Evolutionary conservation across 108 stramenopile genomes (phyloP), one percentile per base, ranked within the genome.

Genomic region (Seminavis robusta): DNA sequence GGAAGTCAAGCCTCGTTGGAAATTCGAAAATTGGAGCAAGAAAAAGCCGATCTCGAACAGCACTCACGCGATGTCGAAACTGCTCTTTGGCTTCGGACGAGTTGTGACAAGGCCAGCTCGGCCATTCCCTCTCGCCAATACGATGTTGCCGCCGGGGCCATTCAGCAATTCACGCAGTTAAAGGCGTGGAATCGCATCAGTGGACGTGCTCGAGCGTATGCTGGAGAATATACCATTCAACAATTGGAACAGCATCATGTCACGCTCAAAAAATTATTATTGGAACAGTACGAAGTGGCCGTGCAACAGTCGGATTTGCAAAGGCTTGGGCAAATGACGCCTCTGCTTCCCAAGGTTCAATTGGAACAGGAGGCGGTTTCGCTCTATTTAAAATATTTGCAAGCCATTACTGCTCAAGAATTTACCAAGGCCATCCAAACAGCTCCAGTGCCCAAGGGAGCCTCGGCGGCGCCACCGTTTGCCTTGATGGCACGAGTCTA

Each of bases 1-100:
- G 86, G 86, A 10, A 80, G 84, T 3, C 78, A 81, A 41, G 90
- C 90, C 39, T 84, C 83, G 27, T 75, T 75, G 21, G 86, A 92
- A 63, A 84, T 92, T 57, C 71, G 79, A 13, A 45, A 47, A 23
- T 63, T 92, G 53, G 90, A 92, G 61, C 61, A 73, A 16, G 71
- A 80, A 48, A 87, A 87, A 40, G 76, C 75, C 19, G 60, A 51
- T 0, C 47, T 86, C 31, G 90, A 92, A 59, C 52, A 44, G 21
- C 77, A 83, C 23, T 82, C 84, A 2, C 42, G 45, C 0, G 80
- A 81, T 57, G 72, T 92, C n/a, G 69, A 77, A 43, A 67, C 74
- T 32, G 90, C 86, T 5, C 47, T 92, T 10, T 28, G 47, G 3
- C 50, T 88, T 29, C 79, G 90, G 9, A 49, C 48, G 50, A 71